phyloP scores from a whole-genome alignment of 768 basidiomycete species.

The Russula brevipes region DNA sequence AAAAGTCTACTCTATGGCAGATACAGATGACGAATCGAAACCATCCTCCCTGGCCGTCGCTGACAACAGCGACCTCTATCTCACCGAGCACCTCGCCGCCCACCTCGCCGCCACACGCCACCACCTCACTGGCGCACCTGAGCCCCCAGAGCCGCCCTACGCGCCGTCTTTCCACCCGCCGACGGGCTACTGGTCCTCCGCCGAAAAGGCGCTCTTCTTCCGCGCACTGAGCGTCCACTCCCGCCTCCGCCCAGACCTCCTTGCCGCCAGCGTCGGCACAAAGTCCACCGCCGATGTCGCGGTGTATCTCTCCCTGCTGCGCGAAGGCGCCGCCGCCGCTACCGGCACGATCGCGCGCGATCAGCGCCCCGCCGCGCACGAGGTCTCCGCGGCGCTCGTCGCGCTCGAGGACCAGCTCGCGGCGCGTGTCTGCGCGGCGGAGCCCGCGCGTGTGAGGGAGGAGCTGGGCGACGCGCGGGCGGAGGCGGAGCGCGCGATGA shows the following conservation, averaged over 20 bases:
- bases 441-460: conserved; percentile 1
- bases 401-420: conserved; percentile 15
- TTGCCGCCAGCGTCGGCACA: conserved; percentile 59
- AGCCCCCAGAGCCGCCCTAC: conserved; percentile 13
- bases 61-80: not conserved
- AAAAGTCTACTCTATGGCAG: not conserved
- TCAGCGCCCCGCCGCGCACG: conserved; percentile 14
- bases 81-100: conserved; percentile 3
- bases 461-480: not conserved
- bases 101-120: conserved; percentile 17
- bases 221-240: conserved; percentile 62
- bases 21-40: conserved; percentile 2
- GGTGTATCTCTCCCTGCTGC: conserved; percentile 54
- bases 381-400: conserved; percentile 15
- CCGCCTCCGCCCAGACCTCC: conserved; percentile 69
- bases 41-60: not conserved
- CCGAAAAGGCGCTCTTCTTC: conserved; percentile 71
- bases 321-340: conserved; percentile 1
- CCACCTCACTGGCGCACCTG: conserved; percentile 8
- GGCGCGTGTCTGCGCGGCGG: not conserved
- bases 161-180: conserved; percentile 29
- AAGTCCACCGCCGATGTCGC: conserved; percentile 66
- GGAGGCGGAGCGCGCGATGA: not conserved
- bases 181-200: conserved; percentile 52
- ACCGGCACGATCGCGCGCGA: conserved; percentile 7